Evolutionary conservation across 495 filamentous ascomycete genomes (phyloP), one percentile per base, ranked within the genome.

Genomic region (Podospora anserina): DNA sequence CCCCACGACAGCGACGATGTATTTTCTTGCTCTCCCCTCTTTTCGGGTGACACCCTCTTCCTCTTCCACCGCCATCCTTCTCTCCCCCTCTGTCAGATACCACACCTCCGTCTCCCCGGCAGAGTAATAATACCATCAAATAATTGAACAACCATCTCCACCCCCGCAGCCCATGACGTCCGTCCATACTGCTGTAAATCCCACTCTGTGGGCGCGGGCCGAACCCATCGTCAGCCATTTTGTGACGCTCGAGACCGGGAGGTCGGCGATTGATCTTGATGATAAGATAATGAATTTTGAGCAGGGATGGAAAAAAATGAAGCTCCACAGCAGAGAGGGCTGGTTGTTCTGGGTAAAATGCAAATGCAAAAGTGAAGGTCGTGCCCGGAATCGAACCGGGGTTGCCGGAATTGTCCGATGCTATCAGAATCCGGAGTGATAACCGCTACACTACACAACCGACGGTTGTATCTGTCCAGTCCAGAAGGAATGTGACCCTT

Each of bases 131-230:
- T 77, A 7, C 83, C 78, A 61, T 83, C 79, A 55, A 55, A 86
- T 78, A 57, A 90, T 84, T 84, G 67, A 90, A 91, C 19, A 91
- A 71, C 89, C 89, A 91, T 19, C 88, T 76, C 89, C 89, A 91
- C 0, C 88, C 89, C 0, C 77, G 73, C 0, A 90, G 74, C 0
- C 87, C 87, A 32, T 77, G 69, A 3, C 67, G 70, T 9, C 85
- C 84, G 69, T 90, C 70, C 68, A 90, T 70, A 27, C 75, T 73
- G 7, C 75, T 76, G 70, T 89, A 78, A 64, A 89, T 87, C 2
- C 85, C 87, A 1, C 82, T 84, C 74, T 90, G 87, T 32, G 39
- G 39, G 39, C 39, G 39, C 39, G 39, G 39, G 39, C 39, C 39
- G 39, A 49, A 49, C 13, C 39, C 7, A 32, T 32, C 30, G 30